phyloP scores from a whole-genome alignment of 1,284 basidiomycete species.

The Ceratorhiza oryzae-sativae region DNA sequence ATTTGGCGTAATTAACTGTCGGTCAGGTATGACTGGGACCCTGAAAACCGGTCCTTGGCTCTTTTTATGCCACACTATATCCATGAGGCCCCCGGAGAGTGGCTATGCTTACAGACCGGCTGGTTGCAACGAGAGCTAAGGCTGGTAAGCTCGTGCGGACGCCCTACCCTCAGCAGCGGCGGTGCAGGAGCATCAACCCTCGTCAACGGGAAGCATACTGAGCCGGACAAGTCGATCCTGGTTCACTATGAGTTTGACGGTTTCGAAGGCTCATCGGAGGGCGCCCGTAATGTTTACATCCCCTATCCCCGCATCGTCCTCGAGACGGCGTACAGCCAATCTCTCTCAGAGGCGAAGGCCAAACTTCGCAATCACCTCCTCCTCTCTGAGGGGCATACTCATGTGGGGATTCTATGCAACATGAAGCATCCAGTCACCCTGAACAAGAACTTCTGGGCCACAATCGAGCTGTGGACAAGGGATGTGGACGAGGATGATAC shows the following conservation, averaged over 20 bases:
- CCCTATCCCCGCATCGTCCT: background rate
- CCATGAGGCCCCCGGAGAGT: background rate
- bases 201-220: background rate
- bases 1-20: background rate
- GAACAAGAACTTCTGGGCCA: background rate
- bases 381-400: background rate
- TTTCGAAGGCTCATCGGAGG: background rate
- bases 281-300: background rate
- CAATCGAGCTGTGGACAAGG: background rate
- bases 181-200: background rate
- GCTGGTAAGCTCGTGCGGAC: background rate
- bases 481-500: background rate
- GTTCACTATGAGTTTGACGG: background rate
- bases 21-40: background rate
- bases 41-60: background rate
- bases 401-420: background rate
- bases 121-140: background rate
- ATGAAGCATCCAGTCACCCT: background rate
- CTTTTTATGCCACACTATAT: background rate
- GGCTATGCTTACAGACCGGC: background rate
- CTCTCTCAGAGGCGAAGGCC: background rate
- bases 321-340: constrained; percentile 1
- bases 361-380: background rate
- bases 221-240: background rate
- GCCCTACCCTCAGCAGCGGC: background rate